Percentiles rank a stretch among this genome's conserved stretches.
These are phyloP conservation scores for Venturia nashicola DNA, from an alignment of 2,329 filamentous ascomycete genomes.

Conservation along the genomic window DNA sequence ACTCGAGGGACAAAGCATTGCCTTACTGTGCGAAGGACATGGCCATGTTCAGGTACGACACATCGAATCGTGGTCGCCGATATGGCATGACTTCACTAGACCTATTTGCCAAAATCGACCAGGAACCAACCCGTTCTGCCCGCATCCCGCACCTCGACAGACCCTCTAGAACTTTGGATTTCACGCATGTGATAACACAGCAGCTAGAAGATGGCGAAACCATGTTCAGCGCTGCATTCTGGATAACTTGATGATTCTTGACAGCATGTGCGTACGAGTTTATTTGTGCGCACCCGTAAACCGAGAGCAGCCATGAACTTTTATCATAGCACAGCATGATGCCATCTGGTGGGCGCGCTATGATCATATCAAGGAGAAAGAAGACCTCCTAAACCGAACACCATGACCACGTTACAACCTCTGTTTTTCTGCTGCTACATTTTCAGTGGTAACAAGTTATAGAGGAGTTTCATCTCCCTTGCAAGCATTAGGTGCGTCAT, in stretches of 20 bases:
- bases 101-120: not conserved
- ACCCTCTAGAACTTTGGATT: not conserved
- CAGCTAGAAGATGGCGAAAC: not conserved
- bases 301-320: not conserved
- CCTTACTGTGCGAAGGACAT: not conserved
- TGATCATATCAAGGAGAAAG: no score
- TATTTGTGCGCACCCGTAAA: not conserved
- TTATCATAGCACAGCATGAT: not conserved
- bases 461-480: not conserved
- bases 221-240: not conserved
- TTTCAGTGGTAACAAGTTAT: not conserved
- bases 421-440: not conserved
- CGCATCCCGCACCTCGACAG: not conserved
- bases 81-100: not conserved
- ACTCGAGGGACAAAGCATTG: not conserved
- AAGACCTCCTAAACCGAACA: not conserved
- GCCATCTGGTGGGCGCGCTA: not conserved
- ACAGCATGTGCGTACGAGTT: not conserved
- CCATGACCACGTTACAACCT: not conserved
- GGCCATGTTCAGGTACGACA: not conserved
- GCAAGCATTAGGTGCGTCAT: not conserved
- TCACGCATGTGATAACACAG: not conserved
- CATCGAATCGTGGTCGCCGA: not conserved
- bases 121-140: not conserved
- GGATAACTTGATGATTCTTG: no score